Evolutionary conservation across 306 rosid genomes (phyloP), one percentile per base, ranked within the genome.

Genomic region (Purshia tridentata): DNA sequence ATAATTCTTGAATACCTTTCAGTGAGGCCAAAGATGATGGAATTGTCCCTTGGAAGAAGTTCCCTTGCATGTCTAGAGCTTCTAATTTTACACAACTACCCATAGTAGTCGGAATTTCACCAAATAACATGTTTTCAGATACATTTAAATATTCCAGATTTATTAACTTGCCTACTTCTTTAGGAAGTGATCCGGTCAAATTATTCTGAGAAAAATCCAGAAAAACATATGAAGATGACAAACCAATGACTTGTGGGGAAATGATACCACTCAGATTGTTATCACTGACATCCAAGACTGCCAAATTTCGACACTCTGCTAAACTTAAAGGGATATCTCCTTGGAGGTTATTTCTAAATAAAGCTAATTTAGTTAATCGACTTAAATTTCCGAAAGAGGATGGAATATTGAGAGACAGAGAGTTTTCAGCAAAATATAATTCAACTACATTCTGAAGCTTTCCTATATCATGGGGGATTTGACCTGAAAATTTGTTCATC

Each of bases 401-500:
- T 8, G 69, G 69, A 18, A 42, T 64, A 19, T 64, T 44, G 5
- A 50, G 51, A 18, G 39, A 42, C 7, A 64, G 50, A 44, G 14
- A 40, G 15, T 64, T 64, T 42, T 37, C 10, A 42, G 48, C 50
- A n/a, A 64, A 64, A 64, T 18, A 5, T 46, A 64, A 44, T 46
- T 14, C 12, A n/a, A 11, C 20, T 19, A 64, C 41, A 3, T 64
- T 64, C 42, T 18, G 35, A 64, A 64, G 69, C 50, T 64, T 64
- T 44, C 69, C 63, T 29, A 23, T 9, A 57, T 29, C 63, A 23
- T 40, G 4, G 18, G 63, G 63, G 41, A 57, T 29, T 16, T 19
- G 13, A 65, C 69, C 52, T 1, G 69, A 65, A n/a, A 65, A 65
- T 11, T 46, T 45, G 69, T 65, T 65, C 51, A 9, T 44, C 18